A percentile compares a stretch with the other conserved stretches of the same genome.
Evolutionary conservation across 345 rosid species (phyloP).

Genomic region (Eutrema japonicum): DNA sequence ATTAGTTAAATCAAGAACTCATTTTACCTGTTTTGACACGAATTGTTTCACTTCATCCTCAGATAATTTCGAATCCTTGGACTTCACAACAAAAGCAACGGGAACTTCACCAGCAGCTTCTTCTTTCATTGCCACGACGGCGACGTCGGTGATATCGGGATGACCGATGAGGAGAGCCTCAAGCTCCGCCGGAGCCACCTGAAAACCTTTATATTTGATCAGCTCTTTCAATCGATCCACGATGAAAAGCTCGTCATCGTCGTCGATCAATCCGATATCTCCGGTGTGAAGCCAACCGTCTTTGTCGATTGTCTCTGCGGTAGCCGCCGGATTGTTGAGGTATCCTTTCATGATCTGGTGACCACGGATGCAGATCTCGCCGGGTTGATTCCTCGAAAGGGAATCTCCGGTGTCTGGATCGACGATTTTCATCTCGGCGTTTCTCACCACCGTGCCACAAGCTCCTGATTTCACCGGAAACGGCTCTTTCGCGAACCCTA

Average conservation of each 20-base stretch:
- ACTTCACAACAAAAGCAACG: conserved; percentile 67
- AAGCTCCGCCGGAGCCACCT: conserved; percentile 80
- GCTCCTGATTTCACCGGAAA: conserved; percentile 81
- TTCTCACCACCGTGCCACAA: conserved; percentile 86
- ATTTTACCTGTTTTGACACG: conserved; percentile 63
- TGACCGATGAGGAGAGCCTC: conserved; percentile 67
- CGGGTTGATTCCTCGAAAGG: conserved; percentile 59
- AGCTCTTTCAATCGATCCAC: conserved; percentile 74
- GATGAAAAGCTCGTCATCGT: conserved; percentile 63
- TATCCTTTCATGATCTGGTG: conserved; percentile 89
- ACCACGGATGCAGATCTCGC: conserved; percentile 93
- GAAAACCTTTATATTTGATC: conserved; percentile 77
- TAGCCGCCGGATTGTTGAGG: conserved; percentile 53
- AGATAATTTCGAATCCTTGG: conserved; percentile 53
- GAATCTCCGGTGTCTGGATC: conserved; percentile 72
- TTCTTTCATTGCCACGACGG: conserved; percentile 70
- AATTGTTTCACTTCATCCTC: conserved; percentile 69
- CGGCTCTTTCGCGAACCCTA: conserved; percentile 80
- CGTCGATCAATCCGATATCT: conserved; percentile 62
- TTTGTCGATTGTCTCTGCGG: conserved; percentile 55
- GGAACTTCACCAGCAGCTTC: conserved; percentile 79
- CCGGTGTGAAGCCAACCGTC: conserved; percentile 63
- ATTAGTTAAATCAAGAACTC: background rate
- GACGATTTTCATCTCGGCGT: conserved; percentile 56
- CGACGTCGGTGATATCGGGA: conserved; percentile 58